phyloP scores from a whole-genome alignment of 1,284 basidiomycete species.

The Rhodotorula sp. region DNA sequence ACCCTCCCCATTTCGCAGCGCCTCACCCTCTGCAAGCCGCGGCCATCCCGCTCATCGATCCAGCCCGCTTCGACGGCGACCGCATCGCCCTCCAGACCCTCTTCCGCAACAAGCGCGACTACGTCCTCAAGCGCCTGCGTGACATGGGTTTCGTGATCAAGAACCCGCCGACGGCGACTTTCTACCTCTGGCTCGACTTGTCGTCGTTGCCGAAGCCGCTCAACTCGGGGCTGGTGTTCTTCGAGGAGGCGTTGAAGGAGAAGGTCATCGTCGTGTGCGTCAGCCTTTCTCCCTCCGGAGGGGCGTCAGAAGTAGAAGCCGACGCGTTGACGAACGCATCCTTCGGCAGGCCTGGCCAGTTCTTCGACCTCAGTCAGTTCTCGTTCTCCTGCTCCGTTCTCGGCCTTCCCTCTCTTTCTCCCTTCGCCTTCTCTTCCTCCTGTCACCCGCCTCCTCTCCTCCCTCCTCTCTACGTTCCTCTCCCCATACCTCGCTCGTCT shows the following conservation, averaged over 20 bases:
- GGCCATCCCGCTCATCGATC: slow-evolving; percentile 77
- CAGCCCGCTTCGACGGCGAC: slow-evolving; percentile 65
- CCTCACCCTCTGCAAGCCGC: slow-evolving; percentile 65
- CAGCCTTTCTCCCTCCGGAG: too few relatives aligned
- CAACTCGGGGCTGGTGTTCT: slow-evolving; percentile 88
- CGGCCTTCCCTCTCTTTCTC: neutral
- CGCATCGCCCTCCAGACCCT: slow-evolving; percentile 60
- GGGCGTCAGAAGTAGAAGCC: too few relatives aligned
- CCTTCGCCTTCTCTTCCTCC: neutral
- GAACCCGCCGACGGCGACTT: slow-evolving; percentile 37
- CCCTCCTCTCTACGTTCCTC: slow-evolving; percentile 45
- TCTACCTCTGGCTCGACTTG: slow-evolving; percentile 76
- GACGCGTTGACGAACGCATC: too few relatives aligned
- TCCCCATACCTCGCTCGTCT: neutral
- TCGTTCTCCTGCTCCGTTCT: neutral
- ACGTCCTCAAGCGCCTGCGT: slow-evolving; percentile 76
- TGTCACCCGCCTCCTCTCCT: neutral
- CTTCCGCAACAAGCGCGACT: slow-evolving; percentile 86
- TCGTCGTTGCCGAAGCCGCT: slow-evolving; percentile 69
- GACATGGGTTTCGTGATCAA: slow-evolving; percentile 72
- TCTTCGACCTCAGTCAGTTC: slow-evolving; percentile 69
- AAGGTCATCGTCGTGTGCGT: slow-evolving; percentile 80
- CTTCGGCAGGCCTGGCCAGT: slow-evolving; percentile 21
- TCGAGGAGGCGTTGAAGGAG: slow-evolving; percentile 89
- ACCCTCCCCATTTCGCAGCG: slow-evolving; percentile 7